These are phyloP conservation scores for Emiliania huxleyi DNA, from an alignment of 78 protist species.

Conservation along the genomic window DNA sequence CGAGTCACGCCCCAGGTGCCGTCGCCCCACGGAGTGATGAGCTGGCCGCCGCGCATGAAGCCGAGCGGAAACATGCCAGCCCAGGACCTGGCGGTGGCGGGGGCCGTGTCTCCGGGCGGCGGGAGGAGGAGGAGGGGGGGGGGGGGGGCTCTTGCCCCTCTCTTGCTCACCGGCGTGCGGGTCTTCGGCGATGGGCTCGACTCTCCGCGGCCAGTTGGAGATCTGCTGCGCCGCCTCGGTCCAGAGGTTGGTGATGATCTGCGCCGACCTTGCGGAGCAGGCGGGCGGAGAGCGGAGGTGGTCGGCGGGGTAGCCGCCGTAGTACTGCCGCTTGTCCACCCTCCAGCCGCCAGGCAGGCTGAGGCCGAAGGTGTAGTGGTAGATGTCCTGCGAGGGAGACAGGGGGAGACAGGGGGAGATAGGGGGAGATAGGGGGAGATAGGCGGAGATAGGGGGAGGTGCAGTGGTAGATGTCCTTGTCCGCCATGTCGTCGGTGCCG, in stretches of 20 bases:
- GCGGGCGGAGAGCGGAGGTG: background rate
- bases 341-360: background rate
- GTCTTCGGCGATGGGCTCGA: too few relatives aligned
- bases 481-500: background rate
- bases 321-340: background rate
- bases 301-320: background rate
- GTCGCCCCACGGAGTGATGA: background rate
- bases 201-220: background rate
- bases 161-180: too few relatives aligned
- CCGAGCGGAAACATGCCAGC: background rate
- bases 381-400: too few relatives aligned
- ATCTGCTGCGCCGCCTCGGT: slow-evolving; percentile 2
- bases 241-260: background rate
- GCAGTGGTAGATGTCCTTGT: background rate
- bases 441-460: too few relatives aligned
- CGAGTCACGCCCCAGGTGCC: background rate
- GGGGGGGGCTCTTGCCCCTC: too few relatives aligned
- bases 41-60: background rate
- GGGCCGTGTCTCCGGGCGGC: background rate
- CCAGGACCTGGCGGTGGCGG: background rate
- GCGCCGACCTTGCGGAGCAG: background rate
- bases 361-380: slow-evolving; percentile 12
- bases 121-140: background rate
- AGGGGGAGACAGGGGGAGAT: too few relatives aligned
- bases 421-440: too few relatives aligned